Conservation (phyloP, 768 basidiomycete species). For the Russula sp. region DNA sequence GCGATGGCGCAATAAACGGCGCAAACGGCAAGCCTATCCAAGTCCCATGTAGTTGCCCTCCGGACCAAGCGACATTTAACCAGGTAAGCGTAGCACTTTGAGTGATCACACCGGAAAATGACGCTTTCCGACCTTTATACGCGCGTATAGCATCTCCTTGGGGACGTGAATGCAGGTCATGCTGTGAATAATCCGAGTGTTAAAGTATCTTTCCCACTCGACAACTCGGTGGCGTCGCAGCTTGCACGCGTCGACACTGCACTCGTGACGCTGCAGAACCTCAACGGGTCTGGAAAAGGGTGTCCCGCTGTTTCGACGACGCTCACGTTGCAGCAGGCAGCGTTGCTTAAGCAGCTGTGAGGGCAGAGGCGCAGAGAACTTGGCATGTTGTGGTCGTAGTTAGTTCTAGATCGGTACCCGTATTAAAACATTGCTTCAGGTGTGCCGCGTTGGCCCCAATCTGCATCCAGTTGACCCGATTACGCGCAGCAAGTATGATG, state of each 20-base stretch:
- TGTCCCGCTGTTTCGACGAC: conserved; percentile 67
- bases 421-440: too few species aligned
- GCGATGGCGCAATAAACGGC: conserved; percentile 34
- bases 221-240: conserved; percentile 50
- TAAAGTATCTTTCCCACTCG: conserved; percentile 59
- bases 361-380: too few species aligned
- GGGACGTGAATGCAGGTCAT: conserved; percentile 26
- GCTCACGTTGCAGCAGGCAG: conserved; percentile 34
- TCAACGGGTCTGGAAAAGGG: conserved; percentile 62
- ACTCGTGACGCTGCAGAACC: conserved; percentile 68
- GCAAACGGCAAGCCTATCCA: conserved; percentile 39
- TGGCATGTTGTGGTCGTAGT: too few species aligned
- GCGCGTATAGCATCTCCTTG: conserved; percentile 8
- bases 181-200: conserved; percentile 65
- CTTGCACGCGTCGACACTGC: conserved; percentile 57
- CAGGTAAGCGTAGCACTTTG: conserved; percentile 20
- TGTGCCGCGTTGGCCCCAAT: too few species aligned
- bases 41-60: conserved; percentile 45
- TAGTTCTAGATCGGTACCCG: too few species aligned
- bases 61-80: conserved; percentile 38
- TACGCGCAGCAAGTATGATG: too few species aligned
- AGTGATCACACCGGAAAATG: neutral
- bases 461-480: too few species aligned
- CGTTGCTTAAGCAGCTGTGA: conserved; percentile 18
- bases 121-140: too few species aligned